Evolutionary conservation across 441 rosid species (phyloP).

Genomic region (Isatis lusitanica): DNA sequence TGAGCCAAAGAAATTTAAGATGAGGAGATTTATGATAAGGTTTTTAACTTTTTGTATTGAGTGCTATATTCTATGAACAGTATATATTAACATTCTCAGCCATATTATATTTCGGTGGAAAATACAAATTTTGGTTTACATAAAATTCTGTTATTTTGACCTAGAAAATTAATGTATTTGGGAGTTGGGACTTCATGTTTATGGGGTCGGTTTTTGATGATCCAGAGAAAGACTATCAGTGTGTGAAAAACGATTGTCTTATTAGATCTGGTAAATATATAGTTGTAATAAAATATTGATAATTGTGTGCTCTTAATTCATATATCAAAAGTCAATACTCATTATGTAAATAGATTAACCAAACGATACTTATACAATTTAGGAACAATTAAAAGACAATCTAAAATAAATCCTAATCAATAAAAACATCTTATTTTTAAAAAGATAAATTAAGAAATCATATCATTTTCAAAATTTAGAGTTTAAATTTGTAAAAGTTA

Average conservation of each 20-base stretch:
- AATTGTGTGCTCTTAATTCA: neutral
- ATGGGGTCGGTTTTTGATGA: neutral
- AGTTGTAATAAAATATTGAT: neutral
- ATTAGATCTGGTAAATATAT: neutral
- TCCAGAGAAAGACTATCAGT: neutral
- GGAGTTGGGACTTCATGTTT: neutral
- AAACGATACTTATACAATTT: too few relatives aligned
- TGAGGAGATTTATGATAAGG: constrained; percentile 12
- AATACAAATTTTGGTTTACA: neutral
- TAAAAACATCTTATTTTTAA: too few relatives aligned
- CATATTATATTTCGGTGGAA: constrained; percentile 4
- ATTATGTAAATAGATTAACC: too few relatives aligned
- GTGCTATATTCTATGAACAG: neutral
- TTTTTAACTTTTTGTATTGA: constrained; percentile 4
- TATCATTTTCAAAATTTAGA: neutral
- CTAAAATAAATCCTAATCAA: too few relatives aligned
- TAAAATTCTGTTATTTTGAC: neutral
- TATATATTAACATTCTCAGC: neutral
- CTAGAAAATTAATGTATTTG: neutral
- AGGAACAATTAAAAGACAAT: too few relatives aligned
- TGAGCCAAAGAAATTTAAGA: constrained; percentile 1
- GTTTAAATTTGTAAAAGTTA: neutral
- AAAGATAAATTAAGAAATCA: too few relatives aligned
- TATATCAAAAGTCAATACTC: neutral
- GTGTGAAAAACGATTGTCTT: neutral